A percentile compares a stretch with the other conserved stretches of the same genome.
These are phyloP conservation scores for Elsinoe ampelina DNA, from an alignment of 2,329 filamentous ascomycete genomes.

Conservation along the genomic window DNA sequence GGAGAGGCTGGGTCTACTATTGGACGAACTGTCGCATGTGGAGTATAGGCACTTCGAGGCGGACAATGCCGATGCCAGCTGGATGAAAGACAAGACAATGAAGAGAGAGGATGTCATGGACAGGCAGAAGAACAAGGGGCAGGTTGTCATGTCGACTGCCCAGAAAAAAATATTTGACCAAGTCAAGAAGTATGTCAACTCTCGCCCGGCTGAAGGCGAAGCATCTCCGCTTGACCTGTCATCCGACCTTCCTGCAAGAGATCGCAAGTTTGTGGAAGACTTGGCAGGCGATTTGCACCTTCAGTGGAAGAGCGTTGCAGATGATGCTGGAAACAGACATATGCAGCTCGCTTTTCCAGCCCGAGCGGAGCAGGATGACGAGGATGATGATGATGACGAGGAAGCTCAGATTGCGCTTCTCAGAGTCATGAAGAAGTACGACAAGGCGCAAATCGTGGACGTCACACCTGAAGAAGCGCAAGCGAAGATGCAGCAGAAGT, in stretches of 20 bases:
- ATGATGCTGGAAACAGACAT: constrained; percentile 57
- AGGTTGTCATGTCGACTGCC: constrained; percentile 63
- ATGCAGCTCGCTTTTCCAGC: constrained; percentile 54
- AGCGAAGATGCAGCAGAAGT: constrained; percentile 69
- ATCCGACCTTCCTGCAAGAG: constrained; percentile 62
- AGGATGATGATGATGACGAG: constrained; percentile 66
- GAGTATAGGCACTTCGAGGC: constrained; percentile 89
- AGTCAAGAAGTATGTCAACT: constrained; percentile 73
- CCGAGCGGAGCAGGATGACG: constrained; percentile 39
- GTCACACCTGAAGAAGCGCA: constrained; percentile 70
- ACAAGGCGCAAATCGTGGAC: constrained; percentile 79
- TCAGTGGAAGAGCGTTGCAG: constrained; percentile 54
- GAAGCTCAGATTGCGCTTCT: constrained; percentile 75
- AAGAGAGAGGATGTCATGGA: constrained; percentile 59
- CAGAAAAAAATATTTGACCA: constrained; percentile 76
- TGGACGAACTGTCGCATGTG: constrained; percentile 78
- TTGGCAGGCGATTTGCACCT: constrained; percentile 62
- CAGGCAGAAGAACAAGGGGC: constrained; percentile 49
- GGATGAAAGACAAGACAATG: constrained; percentile 80
- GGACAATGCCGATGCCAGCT: constrained; percentile 78
- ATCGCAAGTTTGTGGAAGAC: constrained; percentile 89
- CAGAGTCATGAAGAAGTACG: constrained; percentile 80
- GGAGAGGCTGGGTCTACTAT: constrained; percentile 62
- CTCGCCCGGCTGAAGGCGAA: constrained; percentile 47
- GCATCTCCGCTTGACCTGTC: constrained; percentile 61